Evolutionary conservation across 805 yeast species (phyloP).

Genomic region (Wickerhamiella allomyrinae): DNA sequence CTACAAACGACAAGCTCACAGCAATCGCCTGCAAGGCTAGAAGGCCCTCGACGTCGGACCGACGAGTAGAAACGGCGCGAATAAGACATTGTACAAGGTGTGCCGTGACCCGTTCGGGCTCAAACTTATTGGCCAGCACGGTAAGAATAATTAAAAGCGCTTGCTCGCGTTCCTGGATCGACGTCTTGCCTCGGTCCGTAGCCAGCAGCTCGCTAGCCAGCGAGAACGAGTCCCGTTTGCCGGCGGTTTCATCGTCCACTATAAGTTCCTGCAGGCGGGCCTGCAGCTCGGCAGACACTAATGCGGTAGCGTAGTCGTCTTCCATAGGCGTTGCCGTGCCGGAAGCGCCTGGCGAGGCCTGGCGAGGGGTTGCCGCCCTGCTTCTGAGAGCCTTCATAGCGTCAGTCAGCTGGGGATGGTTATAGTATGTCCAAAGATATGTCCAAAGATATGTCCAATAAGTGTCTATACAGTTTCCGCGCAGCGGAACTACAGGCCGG

Average conservation of each 20-base stretch:
- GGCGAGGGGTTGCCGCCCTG: neutral
- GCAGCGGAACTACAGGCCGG: no score
- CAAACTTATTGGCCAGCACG: conserved; percentile 21
- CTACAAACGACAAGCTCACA: conserved; percentile 17
- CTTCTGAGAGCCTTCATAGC: neutral
- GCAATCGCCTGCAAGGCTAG: conserved; percentile 21
- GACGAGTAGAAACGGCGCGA: conserved; percentile 16
- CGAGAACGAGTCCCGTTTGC: conserved; percentile 9
- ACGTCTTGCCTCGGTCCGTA: conserved; percentile 21
- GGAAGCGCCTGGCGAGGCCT: neutral
- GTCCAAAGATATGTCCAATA: no score
- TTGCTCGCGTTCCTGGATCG: conserved; percentile 22
- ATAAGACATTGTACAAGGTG: conserved; percentile 13
- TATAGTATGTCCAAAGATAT: neutral
- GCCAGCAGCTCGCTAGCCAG: conserved; percentile 19
- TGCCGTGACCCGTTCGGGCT: conserved; percentile 18
- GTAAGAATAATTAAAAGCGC: conserved; percentile 20
- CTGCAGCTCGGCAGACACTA: conserved; percentile 13
- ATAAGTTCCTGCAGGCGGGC: conserved; percentile 15
- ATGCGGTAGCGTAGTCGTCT: conserved; percentile 12
- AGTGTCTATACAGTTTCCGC: no score
- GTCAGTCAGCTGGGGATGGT: neutral
- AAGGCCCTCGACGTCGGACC: conserved; percentile 21
- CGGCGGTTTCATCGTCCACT: conserved; percentile 1
- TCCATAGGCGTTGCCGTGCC: conserved; percentile 1